These are phyloP conservation scores for Phytophthora megakarya DNA, from an alignment of 352 stramenopile genomes.

Conservation along the genomic window DNA sequence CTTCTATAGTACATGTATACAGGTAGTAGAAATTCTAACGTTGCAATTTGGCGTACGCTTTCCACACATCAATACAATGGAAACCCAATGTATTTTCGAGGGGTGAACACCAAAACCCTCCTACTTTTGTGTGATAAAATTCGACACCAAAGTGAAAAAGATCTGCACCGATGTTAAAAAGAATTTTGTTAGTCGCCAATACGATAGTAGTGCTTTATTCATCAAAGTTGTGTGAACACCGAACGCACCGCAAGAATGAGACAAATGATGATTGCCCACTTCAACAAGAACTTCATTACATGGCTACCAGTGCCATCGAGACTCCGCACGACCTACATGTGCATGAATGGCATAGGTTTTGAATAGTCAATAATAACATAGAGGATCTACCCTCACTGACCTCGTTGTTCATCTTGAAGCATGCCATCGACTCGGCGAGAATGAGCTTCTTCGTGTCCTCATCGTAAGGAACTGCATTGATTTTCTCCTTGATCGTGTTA, in stretches of 20 bases:
- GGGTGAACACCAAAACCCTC: neutral
- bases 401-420: conserved; percentile 77
- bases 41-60: no score
- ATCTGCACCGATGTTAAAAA: conserved; percentile 6
- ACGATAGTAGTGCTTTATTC: no score
- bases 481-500: conserved; percentile 60
- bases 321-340: conserved; percentile 60
- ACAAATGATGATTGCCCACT: conserved; percentile 60
- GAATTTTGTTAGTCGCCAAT: neutral
- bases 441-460: conserved; percentile 53
- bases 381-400: conserved; percentile 19
- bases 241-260: conserved; percentile 58
- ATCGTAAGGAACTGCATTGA: conserved; percentile 53
- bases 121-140: conserved; percentile 1
- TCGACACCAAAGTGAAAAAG: conserved; percentile 3
- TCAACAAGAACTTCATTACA: conserved; percentile 57
- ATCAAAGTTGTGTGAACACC: neutral
- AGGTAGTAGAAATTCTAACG: no score
- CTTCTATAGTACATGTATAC: no score
- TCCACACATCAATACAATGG: neutral
- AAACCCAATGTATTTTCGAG: no score
- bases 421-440: conserved; percentile 53
- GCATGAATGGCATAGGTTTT: neutral
- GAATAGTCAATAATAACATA: neutral
- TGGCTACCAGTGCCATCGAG: conserved; percentile 57